These are phyloP conservation scores for Zea mays DNA, from an alignment of 176 grass and related monocot genomes.

Conservation along the genomic window DNA sequence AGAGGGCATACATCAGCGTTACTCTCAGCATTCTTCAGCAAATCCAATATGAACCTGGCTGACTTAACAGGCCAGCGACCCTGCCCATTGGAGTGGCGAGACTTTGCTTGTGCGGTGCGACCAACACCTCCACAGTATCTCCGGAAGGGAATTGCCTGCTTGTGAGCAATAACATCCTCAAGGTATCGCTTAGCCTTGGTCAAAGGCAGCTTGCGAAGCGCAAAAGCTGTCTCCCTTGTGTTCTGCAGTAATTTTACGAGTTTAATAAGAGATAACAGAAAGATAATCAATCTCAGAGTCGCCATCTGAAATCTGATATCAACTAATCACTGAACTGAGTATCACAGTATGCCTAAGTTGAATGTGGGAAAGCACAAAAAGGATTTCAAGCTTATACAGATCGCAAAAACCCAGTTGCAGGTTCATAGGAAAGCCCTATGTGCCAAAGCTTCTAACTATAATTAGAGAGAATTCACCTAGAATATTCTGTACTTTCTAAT, in stretches of 20 bases:
- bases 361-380: not conserved
- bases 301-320: not conserved
- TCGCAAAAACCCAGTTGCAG: not conserved
- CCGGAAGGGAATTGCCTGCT: conserved; percentile 89
- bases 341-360: not conserved
- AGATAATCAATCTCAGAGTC: not conserved
- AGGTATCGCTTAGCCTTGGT: conserved; percentile 86
- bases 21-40: conserved; percentile 90
- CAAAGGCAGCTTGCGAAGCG: conserved; percentile 60
- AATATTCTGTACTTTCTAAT: not conserved
- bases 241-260: conserved; percentile 36
- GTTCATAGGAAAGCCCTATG: not conserved
- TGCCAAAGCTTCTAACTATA: not conserved
- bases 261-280: not conserved
- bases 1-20: conserved; percentile 52
- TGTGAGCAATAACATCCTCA: conserved; percentile 89
- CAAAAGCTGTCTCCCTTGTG: conserved; percentile 80
- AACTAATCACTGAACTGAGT: conserved; percentile 3
- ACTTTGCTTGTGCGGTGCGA: conserved; percentile 78
- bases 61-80: conserved; percentile 86
- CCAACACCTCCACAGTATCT: conserved; percentile 82
- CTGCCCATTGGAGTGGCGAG: conserved; percentile 71
- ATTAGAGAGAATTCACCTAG: not conserved
- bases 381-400: not conserved
- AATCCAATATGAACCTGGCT: conserved; percentile 70